These are phyloP conservation scores for Globisporangium paddicum DNA, from an alignment of 352 stramenopile genomes.

Conservation along the genomic window DNA sequence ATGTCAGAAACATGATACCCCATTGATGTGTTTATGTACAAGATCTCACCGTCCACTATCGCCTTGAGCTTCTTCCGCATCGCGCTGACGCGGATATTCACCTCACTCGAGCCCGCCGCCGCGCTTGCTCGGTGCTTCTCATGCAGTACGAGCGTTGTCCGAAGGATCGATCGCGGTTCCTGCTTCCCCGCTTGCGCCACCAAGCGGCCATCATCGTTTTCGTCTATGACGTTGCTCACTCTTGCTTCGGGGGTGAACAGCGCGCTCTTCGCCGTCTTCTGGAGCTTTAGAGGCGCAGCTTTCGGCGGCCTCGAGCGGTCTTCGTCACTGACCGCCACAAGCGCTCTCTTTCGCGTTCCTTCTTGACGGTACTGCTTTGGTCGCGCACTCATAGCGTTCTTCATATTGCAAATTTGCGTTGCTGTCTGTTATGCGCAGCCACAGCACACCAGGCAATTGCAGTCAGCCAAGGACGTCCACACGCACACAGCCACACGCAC, in stretches of 20 bases:
- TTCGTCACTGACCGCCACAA: background rate
- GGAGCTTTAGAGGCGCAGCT: background rate
- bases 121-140: background rate
- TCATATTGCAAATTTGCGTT: background rate
- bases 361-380: background rate
- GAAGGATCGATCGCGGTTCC: background rate
- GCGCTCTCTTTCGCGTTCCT: background rate
- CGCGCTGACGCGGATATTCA: conserved; percentile 11
- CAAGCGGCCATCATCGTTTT: background rate
- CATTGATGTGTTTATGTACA: background rate
- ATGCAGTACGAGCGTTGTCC: background rate
- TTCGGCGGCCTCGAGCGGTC: background rate
- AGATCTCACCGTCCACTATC: conserved; percentile 14
- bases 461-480: background rate
- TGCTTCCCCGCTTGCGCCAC: background rate
- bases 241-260: background rate
- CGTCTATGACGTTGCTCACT: background rate
- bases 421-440: background rate
- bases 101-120: conserved; percentile 6
- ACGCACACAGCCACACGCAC: background rate
- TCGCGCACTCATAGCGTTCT: background rate
- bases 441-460: background rate
- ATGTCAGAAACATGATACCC: background rate
- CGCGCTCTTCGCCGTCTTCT: background rate
- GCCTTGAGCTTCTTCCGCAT: conserved; percentile 14